Percentiles rank a stretch among this genome's conserved stretches.
phyloP scores from a whole-genome alignment of 2,329 filamentous ascomycete species.

The Ramichloridium luteum region DNA sequence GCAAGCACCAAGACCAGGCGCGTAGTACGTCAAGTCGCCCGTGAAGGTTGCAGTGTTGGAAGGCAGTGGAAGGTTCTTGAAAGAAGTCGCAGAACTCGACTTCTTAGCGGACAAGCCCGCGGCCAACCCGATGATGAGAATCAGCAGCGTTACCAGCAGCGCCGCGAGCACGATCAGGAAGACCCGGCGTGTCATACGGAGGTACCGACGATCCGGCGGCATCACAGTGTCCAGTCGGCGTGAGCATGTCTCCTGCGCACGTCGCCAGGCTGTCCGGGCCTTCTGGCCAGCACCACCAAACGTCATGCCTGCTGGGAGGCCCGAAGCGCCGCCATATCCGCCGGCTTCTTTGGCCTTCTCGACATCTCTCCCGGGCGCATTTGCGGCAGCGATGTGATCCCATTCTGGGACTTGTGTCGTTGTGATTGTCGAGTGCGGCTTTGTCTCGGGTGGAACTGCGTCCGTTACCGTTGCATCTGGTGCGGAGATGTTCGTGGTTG shows the following conservation, averaged over 20 bases:
- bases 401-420: constrained; percentile 15
- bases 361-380: constrained; percentile 1
- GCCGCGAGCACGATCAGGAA: constrained; percentile 27
- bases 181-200: constrained; percentile 28
- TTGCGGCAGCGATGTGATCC: constrained; percentile 12
- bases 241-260: neutral
- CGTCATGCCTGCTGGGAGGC: too few relatives aligned
- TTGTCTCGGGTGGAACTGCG: too few relatives aligned
- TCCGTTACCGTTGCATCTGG: too few relatives aligned
- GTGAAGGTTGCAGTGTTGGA: constrained; percentile 40
- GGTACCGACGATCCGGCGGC: constrained; percentile 28
- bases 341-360: neutral
- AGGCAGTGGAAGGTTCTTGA: constrained; percentile 39
- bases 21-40: constrained; percentile 60
- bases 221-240: constrained; percentile 24
- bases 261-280: neutral
- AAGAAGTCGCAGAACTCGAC: neutral
- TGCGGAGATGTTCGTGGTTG: too few relatives aligned
- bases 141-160: constrained; percentile 25
- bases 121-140: constrained; percentile 31
- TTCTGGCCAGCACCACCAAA: too few relatives aligned
- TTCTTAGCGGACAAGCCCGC: constrained; percentile 23
- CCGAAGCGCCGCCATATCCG: neutral
- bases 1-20: constrained; percentile 56
- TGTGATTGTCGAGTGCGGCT: too few relatives aligned